phyloP scores from a whole-genome alignment of 2,329 filamentous ascomycete genomes.

The Paraphaeosphaeria sporulosa region DNA sequence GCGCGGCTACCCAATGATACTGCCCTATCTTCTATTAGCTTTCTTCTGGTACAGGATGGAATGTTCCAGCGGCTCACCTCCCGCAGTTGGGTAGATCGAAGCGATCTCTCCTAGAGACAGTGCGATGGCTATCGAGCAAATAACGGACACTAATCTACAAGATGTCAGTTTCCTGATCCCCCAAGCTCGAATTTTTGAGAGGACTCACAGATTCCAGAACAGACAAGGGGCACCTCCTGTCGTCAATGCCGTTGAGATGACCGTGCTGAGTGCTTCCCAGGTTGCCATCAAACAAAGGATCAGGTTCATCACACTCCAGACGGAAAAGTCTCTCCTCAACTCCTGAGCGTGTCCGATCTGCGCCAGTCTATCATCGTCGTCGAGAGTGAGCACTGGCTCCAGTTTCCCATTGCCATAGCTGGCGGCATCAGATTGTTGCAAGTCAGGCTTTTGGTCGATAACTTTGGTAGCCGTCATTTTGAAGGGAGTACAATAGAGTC shows the following conservation, averaged over 20 bases:
- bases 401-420: slow-evolving; percentile 1
- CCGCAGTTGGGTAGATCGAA: slow-evolving; percentile 75
- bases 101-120: slow-evolving; percentile 74
- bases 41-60: too few species aligned
- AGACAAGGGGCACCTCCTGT: slow-evolving; percentile 58
- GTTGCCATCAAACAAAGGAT: slow-evolving; percentile 61
- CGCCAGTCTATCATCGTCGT: slow-evolving; percentile 26
- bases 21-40: too few species aligned
- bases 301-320: slow-evolving; percentile 55
- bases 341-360: slow-evolving; percentile 35
- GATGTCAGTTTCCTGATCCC: not conserved
- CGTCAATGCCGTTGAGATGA: slow-evolving; percentile 54
- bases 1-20: too few species aligned
- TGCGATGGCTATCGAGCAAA: slow-evolving; percentile 71
- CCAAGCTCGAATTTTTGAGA: not conserved
- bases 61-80: slow-evolving; percentile 37
- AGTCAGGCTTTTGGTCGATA: not conserved
- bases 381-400: slow-evolving; percentile 5
- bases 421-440: slow-evolving; percentile 1
- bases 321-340: slow-evolving; percentile 49
- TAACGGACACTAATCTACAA: slow-evolving; percentile 52
- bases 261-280: slow-evolving; percentile 59
- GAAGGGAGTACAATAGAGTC: not conserved
- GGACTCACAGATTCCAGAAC: slow-evolving; percentile 54
- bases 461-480: not conserved